Conservation (phyloP, 2,329 filamentous ascomycete genomes). For the Aspergillus unguis region DNA sequence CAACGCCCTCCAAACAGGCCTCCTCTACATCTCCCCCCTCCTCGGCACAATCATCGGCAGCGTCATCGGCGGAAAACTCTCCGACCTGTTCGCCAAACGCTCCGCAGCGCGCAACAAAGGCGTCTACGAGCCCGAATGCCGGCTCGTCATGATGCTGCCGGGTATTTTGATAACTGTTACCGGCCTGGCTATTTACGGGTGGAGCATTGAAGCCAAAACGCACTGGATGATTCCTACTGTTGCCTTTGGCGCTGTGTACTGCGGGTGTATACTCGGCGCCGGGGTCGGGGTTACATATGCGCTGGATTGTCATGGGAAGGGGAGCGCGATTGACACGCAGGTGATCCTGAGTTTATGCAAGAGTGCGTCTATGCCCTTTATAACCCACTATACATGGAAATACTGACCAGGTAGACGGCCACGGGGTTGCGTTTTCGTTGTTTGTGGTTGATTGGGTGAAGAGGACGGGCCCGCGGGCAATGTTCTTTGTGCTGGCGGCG, state of each 20-base stretch:
- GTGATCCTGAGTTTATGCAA: conserved; percentile 4
- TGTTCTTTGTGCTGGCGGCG: not conserved
- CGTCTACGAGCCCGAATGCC: conserved; percentile 5
- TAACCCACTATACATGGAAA: not conserved
- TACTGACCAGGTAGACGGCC: not conserved
- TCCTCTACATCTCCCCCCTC: conserved; percentile 4
- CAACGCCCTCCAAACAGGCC: not conserved
- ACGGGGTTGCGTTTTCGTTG: conserved; percentile 6
- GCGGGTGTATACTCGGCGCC: conserved; percentile 2
- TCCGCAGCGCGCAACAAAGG: not conserved
- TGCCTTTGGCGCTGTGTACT: conserved; percentile 1
- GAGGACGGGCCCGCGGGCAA: not conserved
- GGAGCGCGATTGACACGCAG: conserved; percentile 1
- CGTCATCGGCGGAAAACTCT: conserved; percentile 4
- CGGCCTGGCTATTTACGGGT: not conserved
- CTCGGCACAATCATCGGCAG: conserved; percentile 7
- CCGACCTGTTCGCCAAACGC: not conserved
- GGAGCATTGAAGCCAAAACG: not conserved
- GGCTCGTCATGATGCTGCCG: not conserved
- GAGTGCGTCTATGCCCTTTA: not conserved
- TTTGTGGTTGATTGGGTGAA: conserved; percentile 9
- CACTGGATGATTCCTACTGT: conserved; percentile 6
- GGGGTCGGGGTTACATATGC: conserved; percentile 1
- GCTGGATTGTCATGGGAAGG: conserved; percentile 3
- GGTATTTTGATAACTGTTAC: not conserved